Evolutionary conservation across 805 yeast genomes (phyloP), one percentile per base, ranked within the genome.

Genomic region (Ogataea corticis): DNA sequence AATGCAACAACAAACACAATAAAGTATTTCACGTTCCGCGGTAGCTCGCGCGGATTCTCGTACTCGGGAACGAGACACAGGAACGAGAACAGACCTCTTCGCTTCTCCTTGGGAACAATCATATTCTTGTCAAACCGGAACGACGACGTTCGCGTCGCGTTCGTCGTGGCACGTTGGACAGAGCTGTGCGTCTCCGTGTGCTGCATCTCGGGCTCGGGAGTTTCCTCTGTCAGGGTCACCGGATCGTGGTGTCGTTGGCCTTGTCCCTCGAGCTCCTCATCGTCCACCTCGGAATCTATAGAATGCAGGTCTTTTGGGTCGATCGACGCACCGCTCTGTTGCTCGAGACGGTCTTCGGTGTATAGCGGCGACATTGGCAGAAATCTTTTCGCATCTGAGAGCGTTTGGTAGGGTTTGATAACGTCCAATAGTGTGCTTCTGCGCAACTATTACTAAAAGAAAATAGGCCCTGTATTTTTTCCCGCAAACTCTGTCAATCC

Each of bases 21-120:
- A n/a, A 72, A 43, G 40, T 65, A 57, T 57, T 87, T 87, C 44
- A 73, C 58, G 2, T 48, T 47, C 1, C 53, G 46, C 4, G 89
- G 82, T 54, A 83, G 80, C 13, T 77, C 77, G 45, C 89, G 66
- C 1, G 96, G 83, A 57, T 88, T 88, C 37, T 77, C 76, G 56
- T 81, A 83, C 61, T 88, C 96, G 0, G 91, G 88, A 2, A 83
- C 53, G 1, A 85, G 10, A 0, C 83, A 65, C 2, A 85, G 36
- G 3, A 52, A 55, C 0, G 83, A 67, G 2, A 86, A 58, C 0
- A 86, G 48, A 0, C 95, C 95, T 34, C 95, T 62, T 42, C 87
- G 68, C 31, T 80, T 57, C 7, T 46, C 45, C 6, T 57, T 56
- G 2, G 77, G 72, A 1, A 73, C 73, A 6, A 57, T 43, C 31